Evolutionary conservation across 768 basidiomycete genomes (phyloP).

Genomic region (Naganishia friedmannii): DNA sequence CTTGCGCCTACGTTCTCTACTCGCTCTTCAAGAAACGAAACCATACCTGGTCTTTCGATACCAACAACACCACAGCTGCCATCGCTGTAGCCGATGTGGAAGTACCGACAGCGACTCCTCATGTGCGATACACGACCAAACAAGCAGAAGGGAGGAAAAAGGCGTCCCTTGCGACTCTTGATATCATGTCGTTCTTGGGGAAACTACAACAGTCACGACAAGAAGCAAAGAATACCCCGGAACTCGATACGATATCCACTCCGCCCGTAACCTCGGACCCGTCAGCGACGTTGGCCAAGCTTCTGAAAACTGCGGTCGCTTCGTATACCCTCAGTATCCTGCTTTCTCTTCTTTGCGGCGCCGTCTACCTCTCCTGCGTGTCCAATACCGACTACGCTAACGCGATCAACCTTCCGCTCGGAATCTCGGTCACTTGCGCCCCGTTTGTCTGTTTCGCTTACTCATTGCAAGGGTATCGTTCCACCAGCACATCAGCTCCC

Average conservation of each 20-base stretch:
- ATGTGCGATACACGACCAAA: not conserved
- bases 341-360: slow-evolving; percentile 12
- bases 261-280: not conserved
- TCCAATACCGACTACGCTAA: not conserved
- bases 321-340: slow-evolving; percentile 8
- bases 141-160: not conserved
- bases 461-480: not conserved
- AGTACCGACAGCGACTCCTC: not conserved
- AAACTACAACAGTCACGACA: not conserved
- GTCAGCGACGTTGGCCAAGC: not conserved
- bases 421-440: slow-evolving; percentile 12
- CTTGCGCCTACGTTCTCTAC: not conserved
- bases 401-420: slow-evolving; percentile 19
- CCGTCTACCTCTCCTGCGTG: slow-evolving; percentile 6
- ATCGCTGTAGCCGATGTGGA: not conserved
- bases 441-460: slow-evolving; percentile 11
- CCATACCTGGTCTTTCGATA: not conserved
- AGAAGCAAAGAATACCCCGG: not conserved
- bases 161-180: not conserved
- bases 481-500: not conserved
- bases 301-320: not conserved
- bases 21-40: not conserved
- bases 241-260: not conserved
- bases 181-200: not conserved
- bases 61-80: not conserved